A percentile compares a stretch with the other conserved stretches of the same genome.
Evolutionary conservation across 768 basidiomycete genomes (phyloP).

Genomic region (Suillus variegatus): DNA sequence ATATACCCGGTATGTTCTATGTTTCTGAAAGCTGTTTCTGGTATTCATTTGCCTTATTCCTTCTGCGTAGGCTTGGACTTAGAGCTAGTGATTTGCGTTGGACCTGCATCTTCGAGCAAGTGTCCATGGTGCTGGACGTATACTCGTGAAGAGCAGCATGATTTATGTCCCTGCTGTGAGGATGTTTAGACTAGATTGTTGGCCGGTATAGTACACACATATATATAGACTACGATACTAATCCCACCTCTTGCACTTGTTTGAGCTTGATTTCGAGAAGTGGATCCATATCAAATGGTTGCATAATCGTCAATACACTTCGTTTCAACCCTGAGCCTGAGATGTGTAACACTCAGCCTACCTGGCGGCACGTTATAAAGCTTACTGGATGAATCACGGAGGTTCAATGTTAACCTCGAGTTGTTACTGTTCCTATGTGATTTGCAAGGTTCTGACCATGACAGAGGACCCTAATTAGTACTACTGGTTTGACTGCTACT

Average conservation of each 20-base stretch:
- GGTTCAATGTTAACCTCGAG: too few relatives aligned
- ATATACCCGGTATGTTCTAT: conserved; percentile 43
- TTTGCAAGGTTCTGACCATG: too few relatives aligned
- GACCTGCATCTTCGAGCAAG: conserved; percentile 62
- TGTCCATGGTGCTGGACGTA: conserved; percentile 94
- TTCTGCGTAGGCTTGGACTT: conserved; percentile 9
- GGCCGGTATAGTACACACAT: too few relatives aligned
- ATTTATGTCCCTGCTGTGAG: conserved; percentile 68
- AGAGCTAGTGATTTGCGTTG: conserved; percentile 51
- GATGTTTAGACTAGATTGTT: conserved; percentile 13
- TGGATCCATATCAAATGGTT: too few relatives aligned
- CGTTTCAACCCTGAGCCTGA: too few relatives aligned
- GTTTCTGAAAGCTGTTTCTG: neutral
- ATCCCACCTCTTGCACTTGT: neutral
- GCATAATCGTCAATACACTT: too few relatives aligned
- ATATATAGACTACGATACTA: neutral
- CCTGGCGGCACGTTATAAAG: too few relatives aligned
- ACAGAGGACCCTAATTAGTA: too few relatives aligned
- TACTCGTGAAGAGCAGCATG: conserved; percentile 49
- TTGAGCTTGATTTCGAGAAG: neutral
- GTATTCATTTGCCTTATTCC: neutral
- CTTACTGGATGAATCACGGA: too few relatives aligned
- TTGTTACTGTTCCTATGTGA: too few relatives aligned
- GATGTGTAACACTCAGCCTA: too few relatives aligned
- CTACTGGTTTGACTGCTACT: too few relatives aligned